Conservation (phyloP, 2,329 filamentous ascomycete species). For the Verruconis gallopava region DNA sequence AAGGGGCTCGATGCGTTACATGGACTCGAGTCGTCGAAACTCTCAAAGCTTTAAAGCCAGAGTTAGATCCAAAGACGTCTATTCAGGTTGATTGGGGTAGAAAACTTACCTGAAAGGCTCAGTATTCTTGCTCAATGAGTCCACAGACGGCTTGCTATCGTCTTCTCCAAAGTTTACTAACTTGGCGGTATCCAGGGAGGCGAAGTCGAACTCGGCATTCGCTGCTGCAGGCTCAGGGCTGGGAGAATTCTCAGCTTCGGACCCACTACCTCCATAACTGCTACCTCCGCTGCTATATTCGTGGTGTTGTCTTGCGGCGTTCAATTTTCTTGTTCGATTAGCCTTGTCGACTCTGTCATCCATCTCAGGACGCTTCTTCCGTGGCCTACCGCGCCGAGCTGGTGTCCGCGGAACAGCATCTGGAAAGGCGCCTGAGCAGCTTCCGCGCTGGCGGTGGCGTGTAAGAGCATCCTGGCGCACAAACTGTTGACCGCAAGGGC, state of each 20-base stretch:
- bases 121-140: constrained; percentile 1
- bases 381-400: constrained; percentile 45
- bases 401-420: constrained; percentile 41
- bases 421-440: constrained; percentile 92
- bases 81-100: too few species aligned
- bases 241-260: constrained; percentile 4
- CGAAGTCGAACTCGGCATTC: constrained; percentile 6
- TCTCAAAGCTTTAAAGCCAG: constrained; percentile 5
- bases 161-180: neutral
- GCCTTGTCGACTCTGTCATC: constrained; percentile 46
- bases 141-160: constrained; percentile 1
- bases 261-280: constrained; percentile 1
- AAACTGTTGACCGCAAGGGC: constrained; percentile 88
- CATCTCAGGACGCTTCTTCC: constrained; percentile 44
- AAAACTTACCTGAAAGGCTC: constrained; percentile 9
- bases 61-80: too few species aligned
- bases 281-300: constrained; percentile 4
- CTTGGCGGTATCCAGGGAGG: constrained; percentile 4
- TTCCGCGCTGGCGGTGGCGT: constrained; percentile 83
- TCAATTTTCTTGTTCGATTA: constrained; percentile 35
- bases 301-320: constrained; percentile 5
- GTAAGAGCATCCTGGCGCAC: constrained; percentile 91
- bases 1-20: constrained; percentile 8
- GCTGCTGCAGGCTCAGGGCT: neutral
- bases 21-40: constrained; percentile 2